phyloP scores from a whole-genome alignment of 139 green algal genomes.

The Coelastrella sp. region DNA sequence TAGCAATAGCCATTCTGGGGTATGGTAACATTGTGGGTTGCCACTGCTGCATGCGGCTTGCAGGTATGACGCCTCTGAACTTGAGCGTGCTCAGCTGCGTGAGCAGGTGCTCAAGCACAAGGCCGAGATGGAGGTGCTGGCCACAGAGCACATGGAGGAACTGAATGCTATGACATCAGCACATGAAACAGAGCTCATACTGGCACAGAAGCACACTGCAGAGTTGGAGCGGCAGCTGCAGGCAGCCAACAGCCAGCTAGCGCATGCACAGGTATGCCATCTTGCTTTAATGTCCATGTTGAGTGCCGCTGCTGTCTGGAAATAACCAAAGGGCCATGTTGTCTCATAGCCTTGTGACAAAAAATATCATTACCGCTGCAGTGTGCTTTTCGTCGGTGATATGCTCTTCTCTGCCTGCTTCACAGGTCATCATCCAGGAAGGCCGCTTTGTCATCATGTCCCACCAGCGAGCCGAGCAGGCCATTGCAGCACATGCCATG shows the following conservation, averaged over 20 bases:
- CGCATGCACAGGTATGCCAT: conserved; percentile 20
- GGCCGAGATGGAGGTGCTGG: conserved; percentile 54
- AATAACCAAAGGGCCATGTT: background rate
- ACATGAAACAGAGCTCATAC: conserved; percentile 42
- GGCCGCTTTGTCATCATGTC: conserved; percentile 71
- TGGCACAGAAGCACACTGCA: conserved; percentile 42
- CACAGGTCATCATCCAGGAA: conserved; percentile 62
- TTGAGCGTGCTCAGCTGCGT: conserved; percentile 76
- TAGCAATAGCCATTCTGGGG: background rate
- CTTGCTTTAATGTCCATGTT: background rate
- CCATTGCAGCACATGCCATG: conserved; percentile 64
- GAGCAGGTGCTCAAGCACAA: conserved; percentile 56
- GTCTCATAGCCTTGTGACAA: background rate
- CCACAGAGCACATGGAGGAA: conserved; percentile 46
- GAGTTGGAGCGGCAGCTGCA: conserved; percentile 54
- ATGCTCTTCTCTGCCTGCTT: background rate
- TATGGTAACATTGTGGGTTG: background rate
- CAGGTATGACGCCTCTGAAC: conserved; percentile 71
- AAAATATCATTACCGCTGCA: background rate
- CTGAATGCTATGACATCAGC: conserved; percentile 33
- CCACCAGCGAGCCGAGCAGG: conserved; percentile 70
- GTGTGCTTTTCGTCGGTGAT: background rate
- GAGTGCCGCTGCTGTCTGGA: background rate
- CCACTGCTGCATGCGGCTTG: background rate
- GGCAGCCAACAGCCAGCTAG: conserved; percentile 44